These are phyloP conservation scores for Coleophoma eucalyptorum DNA, from an alignment of 2,329 filamentous ascomycete genomes.

Conservation along the genomic window DNA sequence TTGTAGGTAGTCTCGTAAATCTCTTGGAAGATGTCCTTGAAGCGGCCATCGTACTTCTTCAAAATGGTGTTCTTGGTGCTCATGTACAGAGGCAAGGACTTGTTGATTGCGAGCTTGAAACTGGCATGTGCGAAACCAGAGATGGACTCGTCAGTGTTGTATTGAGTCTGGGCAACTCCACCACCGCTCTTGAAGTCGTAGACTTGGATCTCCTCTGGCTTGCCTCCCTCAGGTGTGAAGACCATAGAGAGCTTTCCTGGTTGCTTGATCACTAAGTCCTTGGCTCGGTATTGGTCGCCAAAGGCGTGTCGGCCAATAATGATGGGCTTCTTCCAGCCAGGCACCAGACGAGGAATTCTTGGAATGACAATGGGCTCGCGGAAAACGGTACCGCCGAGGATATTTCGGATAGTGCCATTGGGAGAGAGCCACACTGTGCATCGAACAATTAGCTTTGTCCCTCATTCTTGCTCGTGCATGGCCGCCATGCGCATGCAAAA, in stretches of 20 bases:
- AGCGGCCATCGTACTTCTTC: conserved; percentile 97
- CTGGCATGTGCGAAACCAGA: conserved; percentile 90
- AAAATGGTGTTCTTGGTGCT: conserved; percentile 99
- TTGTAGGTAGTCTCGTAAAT: conserved; percentile 88
- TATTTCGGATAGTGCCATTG: conserved; percentile 82
- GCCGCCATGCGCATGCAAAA: background rate
- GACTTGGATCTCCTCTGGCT: conserved; percentile 84
- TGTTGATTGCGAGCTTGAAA: conserved; percentile 90
- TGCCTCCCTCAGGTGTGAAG: conserved; percentile 79
- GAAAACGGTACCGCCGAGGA: conserved; percentile 92
- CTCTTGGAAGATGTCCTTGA: conserved; percentile 99
- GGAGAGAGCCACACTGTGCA: conserved; percentile 89
- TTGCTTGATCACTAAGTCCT: conserved; percentile 80
- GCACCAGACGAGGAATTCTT: conserved; percentile 86
- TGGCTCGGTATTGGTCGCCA: conserved; percentile 97
- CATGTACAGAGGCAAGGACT: conserved; percentile 95
- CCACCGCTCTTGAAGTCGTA: conserved; percentile 84
- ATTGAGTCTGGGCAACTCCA: conserved; percentile 90
- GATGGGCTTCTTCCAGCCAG: conserved; percentile 98
- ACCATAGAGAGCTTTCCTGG: conserved; percentile 91
- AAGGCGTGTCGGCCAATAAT: conserved; percentile 98
- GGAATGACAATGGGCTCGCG: conserved; percentile 97
- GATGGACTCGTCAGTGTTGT: conserved; percentile 98
- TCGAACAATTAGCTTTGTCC: conserved; percentile 9
- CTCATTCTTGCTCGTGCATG: conserved; percentile 6